Base-by-base conservation (phyloP, 495 filamentous ascomycete genomes). In the Penicillium subrubescens region DNA sequence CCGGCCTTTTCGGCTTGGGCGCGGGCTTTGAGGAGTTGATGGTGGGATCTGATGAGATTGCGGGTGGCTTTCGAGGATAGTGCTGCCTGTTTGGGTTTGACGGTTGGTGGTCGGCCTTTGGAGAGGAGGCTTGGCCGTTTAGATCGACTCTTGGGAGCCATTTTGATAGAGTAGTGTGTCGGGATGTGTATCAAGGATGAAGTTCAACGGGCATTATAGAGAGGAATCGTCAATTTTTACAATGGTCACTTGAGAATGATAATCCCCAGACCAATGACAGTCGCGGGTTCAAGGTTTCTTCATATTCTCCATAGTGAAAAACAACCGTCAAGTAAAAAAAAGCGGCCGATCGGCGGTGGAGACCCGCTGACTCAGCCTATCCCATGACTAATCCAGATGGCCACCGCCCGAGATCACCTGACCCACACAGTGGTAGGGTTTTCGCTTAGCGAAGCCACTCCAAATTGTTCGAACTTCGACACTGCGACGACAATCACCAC, bases 41-140 rank as follows among this genome's bases (percentile, higher is more conserved):
- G 95, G 73, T 96, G 91, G 33, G 84, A 85, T 64, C 91, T 89
- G 69, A 99, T 97, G 59, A 97, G 80, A 58, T 86, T 85, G 59
- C 93, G 88, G 6, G 91, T 93, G 31, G 88, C 86, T 70, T 91
- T 92, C 52, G 93, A 87, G 17, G 94, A 93, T 43, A 97, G 85
- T n/a, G 82, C 75, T 51, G 81, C 70, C 21, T 83, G 79, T 60
- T 84, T 85, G 6, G 81, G 73, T 60, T 75, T 78, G 65, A 71
- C 66, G 57, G 73, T 80, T 39, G 88, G 90, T 41, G 92, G 92
- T 8, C 93, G 89, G 5, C 88, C 87, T 43, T 83, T 84, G 17
- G 90, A 85, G n/a, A 95, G 79, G 34, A 83, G 78, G 63, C 83
- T 84, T 37, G 79, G 72, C 34, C 68, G 71, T 65, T 74, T 80